Conservation (phyloP, 208 protist species). For the Trypanosoma lewisi region DNA sequence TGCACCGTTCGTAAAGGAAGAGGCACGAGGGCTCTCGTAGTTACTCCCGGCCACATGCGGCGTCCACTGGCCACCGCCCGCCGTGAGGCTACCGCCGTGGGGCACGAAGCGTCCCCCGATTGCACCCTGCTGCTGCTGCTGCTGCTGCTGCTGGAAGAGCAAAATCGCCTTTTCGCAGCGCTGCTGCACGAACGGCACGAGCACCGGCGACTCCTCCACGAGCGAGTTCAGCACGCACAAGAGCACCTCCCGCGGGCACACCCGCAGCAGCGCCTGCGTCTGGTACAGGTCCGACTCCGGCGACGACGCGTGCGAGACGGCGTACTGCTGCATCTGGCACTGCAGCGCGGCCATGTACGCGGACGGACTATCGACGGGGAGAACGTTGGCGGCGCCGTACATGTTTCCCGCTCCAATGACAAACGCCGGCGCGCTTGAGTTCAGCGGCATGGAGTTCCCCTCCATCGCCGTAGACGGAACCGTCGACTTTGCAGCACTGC, state of each 20-base stretch:
- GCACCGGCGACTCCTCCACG: conserved; percentile 66
- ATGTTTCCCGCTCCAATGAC: conserved; percentile 11
- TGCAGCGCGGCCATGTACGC: conserved; percentile 30
- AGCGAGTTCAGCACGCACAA: conserved; percentile 64
- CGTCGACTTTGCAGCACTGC: background rate
- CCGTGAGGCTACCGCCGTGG: conserved; percentile 1
- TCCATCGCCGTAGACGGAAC: background rate
- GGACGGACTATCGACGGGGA: conserved; percentile 25
- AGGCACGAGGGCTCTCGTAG: conserved; percentile 19
- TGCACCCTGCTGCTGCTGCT: conserved; percentile 19
- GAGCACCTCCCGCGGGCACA: conserved; percentile 55
- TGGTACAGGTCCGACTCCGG: conserved; percentile 59
- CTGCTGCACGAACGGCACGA: conserved; percentile 40
- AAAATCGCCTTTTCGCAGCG: conserved; percentile 53
- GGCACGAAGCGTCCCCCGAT: conserved; percentile 21
- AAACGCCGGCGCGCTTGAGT: conserved; percentile 27
- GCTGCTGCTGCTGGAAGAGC: conserved; percentile 13
- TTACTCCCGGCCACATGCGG: conserved; percentile 14
- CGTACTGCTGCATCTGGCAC: conserved; percentile 34
- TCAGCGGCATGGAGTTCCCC: conserved; percentile 17
- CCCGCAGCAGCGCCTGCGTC: conserved; percentile 53
- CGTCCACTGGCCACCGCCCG: conserved; percentile 36
- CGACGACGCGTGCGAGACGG: conserved; percentile 29
- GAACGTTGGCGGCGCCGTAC: conserved; percentile 3
- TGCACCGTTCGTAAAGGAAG: conserved; percentile 27